phyloP scores from a whole-genome alignment of 192 early-diverging fungal species.

The Backusella circina region DNA sequence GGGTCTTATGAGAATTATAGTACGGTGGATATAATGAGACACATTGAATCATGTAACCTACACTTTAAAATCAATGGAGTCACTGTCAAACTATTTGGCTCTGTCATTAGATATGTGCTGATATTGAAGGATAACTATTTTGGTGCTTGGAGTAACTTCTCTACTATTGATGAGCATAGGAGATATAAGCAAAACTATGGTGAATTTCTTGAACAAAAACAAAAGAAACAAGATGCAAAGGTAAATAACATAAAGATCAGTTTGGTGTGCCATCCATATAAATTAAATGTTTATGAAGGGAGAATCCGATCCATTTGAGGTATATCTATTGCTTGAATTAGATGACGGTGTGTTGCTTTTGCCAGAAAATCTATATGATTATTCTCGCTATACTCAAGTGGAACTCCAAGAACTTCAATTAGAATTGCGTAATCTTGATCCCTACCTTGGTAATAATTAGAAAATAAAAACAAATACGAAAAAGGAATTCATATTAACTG shows the following conservation, averaged over 20 bases:
- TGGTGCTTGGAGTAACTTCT: slow-evolving; percentile 54
- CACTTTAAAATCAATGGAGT: slow-evolving; percentile 45
- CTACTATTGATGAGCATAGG: slow-evolving; percentile 62
- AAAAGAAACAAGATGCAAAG: slow-evolving; percentile 49
- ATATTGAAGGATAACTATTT: slow-evolving; percentile 73
- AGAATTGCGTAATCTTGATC: slow-evolving; percentile 58
- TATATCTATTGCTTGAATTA: slow-evolving; percentile 44
- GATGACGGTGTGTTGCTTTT: slow-evolving; percentile 49
- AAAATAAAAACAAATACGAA: not conserved
- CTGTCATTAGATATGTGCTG: slow-evolving; percentile 61
- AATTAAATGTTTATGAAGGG: not conserved
- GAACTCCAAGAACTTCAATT: slow-evolving; percentile 63
- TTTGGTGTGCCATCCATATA: not conserved
- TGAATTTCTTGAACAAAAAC: slow-evolving; percentile 24
- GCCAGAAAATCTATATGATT: slow-evolving; percentile 59
- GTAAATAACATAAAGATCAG: slow-evolving; percentile 17
- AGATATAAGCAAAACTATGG: slow-evolving; percentile 28
- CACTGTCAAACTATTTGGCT: slow-evolving; percentile 61
- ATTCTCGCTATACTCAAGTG: slow-evolving; percentile 47
- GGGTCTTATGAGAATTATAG: slow-evolving; percentile 55
- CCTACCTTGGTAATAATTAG: slow-evolving; percentile 52
- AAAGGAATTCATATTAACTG: not conserved
- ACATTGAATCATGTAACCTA: slow-evolving; percentile 51
- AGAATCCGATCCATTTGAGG: slow-evolving; percentile 50
- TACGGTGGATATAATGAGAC: slow-evolving; percentile 37